Base-by-base conservation (phyloP, 2,329 filamentous ascomycete genomes). In the Penicillium sp. region DNA sequence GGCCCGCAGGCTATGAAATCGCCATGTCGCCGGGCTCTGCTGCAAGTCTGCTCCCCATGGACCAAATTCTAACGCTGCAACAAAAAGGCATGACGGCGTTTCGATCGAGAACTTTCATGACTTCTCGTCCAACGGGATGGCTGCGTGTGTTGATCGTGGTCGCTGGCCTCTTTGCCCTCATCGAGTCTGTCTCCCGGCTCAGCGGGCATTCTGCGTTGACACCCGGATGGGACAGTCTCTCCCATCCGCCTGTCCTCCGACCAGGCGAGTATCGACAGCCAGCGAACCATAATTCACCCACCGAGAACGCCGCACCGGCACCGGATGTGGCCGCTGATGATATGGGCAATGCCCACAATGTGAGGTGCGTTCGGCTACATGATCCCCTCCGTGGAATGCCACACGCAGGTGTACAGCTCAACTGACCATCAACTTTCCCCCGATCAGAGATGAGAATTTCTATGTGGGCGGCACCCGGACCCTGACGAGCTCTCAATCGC, bases 381-480 rank as follows among this genome's bases (percentile, higher is more conserved):
- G 18, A 18, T 26, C 6, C 29, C 11, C 29, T 11, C 11, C 11
- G 29, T 32, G 13, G 11, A 24, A 11, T 18, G 9, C 27, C 4
- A 9, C 18, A 24, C 11, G 5, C 33, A 6, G 9, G 8, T 26
- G 24, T 45, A 6, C 13, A 11, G 18, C 7, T 18, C 34, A 9
- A 13, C 46, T 44, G n/a, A 46, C 36, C 8, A 4, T 29, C 9
- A 5, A 32, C 7, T 32, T 32, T 32, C 29, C 38, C 13, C 12
- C 12, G 6, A n/a, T 28, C 9, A 52, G 56, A 40, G 54, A 57
- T 24, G 46, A 52, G 29, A 50, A 42, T 8, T 59, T 57, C 47
- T 58, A 55, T 37, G 28, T 52, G 3, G 56, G 56, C 9, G 56
- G 55, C 13, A 59, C 56, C 4, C 36, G 52, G 33, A 59, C 48